Evolutionary conservation across 345 rosid genomes (phyloP), one percentile per base, ranked within the genome.

Genomic region (Brassica nigra): DNA sequence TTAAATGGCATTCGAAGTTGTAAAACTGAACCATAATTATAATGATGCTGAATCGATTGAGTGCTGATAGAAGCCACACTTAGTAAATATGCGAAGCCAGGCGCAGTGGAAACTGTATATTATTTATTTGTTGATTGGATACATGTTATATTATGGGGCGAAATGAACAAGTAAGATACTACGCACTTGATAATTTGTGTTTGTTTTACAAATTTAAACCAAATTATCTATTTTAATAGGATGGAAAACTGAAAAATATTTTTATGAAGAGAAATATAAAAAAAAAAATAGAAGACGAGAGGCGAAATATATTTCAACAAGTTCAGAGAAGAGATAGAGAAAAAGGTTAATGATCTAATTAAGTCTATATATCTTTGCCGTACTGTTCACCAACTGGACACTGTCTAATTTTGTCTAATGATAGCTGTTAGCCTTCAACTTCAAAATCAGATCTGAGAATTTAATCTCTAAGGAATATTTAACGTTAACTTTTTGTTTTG

Each of bases 81-180:
- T 89, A 85, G 80, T 4, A 77, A 39, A 0, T 92, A 86, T 4
- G 91, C 82, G 64, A 86, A 71, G 6, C 97, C 95, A 73, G 27
- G 90, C 70, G 76, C 93, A 90, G 71, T 89, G 93, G 15, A 92
- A 92, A 88, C 90, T 86, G 30, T 88, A 92, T 31, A 31, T 31
- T 31, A 3, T 31, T 31, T 31, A 5, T 31, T 31, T 31, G 34
- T 31, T 31, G 4, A 23, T 31, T 1, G 34, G 34, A 4, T 31
- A 31, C 34, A 31, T 4, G 34, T 31, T 31, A 31, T 31, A 31
- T 31, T 31, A 31, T 31, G 34, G 34, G 34, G 5, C 34, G 5
- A 31, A 31, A 5, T 31, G 3, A 39, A 39, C 49, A 42, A 42
- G n/a, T 10, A 42, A 42, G 14, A 42, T 11, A 14, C 49, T 42